These are phyloP conservation scores for Aspergillus awamori DNA, from an alignment of 2,329 filamentous ascomycete species.

Conservation along the genomic window DNA sequence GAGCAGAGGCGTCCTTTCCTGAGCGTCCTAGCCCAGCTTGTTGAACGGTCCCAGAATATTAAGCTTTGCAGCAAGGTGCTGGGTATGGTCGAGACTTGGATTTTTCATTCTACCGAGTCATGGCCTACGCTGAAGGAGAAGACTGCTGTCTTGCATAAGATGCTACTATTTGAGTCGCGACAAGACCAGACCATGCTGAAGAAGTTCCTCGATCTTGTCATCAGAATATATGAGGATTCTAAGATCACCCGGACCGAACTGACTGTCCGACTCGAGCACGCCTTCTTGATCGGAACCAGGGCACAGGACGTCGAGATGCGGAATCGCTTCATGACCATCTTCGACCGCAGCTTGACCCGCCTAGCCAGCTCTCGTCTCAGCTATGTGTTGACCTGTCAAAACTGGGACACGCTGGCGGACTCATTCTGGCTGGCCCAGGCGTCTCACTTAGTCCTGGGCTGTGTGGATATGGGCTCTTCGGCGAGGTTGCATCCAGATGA, in stretches of 20 bases:
- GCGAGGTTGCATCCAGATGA: slow-evolving; percentile 82
- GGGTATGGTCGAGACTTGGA: slow-evolving; percentile 91
- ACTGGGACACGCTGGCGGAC: slow-evolving; percentile 93
- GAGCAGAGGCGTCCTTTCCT: slow-evolving; percentile 92
- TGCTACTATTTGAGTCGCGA: slow-evolving; percentile 91
- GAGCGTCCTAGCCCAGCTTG: slow-evolving; percentile 89
- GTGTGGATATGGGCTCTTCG: slow-evolving; percentile 79
- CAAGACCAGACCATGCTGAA: slow-evolving; percentile 81
- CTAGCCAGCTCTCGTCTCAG: slow-evolving; percentile 84
- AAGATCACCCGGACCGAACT: slow-evolving; percentile 94
- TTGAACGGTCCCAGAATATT: slow-evolving; percentile 90
- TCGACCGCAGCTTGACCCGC: slow-evolving; percentile 91
- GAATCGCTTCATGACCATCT: slow-evolving; percentile 93
- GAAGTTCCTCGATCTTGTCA: slow-evolving; percentile 93
- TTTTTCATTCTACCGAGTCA: slow-evolving; percentile 91
- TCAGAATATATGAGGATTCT: slow-evolving; percentile 96
- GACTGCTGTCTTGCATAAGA: slow-evolving; percentile 97
- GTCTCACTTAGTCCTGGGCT: slow-evolving; percentile 87
- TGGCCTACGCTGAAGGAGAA: slow-evolving; percentile 99
- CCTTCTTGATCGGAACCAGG: slow-evolving; percentile 92
- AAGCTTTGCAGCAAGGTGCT: slow-evolving; percentile 89
- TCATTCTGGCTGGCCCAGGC: slow-evolving; percentile 98
- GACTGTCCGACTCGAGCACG: slow-evolving; percentile 95
- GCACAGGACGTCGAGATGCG: slow-evolving; percentile 96
- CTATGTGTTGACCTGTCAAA: slow-evolving; percentile 88